A percentile compares a stretch with the other conserved stretches of the same genome.
Evolutionary conservation across 164 flowering plant species (phyloP).

Genomic region (Umbilicus rupestris): DNA sequence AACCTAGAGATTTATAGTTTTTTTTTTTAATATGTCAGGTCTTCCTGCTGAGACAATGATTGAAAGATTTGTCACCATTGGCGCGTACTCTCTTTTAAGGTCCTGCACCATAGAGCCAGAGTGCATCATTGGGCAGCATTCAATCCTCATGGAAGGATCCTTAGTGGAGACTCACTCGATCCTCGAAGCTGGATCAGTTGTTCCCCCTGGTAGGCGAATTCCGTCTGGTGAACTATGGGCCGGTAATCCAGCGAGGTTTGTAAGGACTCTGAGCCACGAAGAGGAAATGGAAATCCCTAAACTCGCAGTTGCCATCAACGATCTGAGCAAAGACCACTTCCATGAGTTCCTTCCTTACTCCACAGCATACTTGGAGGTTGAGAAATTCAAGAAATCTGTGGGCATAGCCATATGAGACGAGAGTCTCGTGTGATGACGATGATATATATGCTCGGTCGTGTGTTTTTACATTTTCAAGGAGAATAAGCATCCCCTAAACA

Average conservation of each 20-base stretch:
- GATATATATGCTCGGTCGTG: neutral
- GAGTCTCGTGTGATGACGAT: neutral
- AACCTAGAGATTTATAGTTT: neutral
- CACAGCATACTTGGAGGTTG: slow-evolving; percentile 88
- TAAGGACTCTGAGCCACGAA: slow-evolving; percentile 69
- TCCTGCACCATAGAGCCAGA: slow-evolving; percentile 94
- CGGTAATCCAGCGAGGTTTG: slow-evolving; percentile 94
- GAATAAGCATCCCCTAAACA: neutral
- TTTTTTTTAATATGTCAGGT: slow-evolving; percentile 35
- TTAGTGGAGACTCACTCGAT: slow-evolving; percentile 89
- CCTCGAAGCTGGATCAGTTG: slow-evolving; percentile 90
- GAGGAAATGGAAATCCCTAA: slow-evolving; percentile 86
- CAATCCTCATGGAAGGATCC: slow-evolving; percentile 96
- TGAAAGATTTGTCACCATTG: slow-evolving; percentile 82
- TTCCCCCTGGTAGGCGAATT: slow-evolving; percentile 91
- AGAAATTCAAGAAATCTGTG: slow-evolving; percentile 74
- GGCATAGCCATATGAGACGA: slow-evolving; percentile 51
- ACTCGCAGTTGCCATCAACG: slow-evolving; percentile 85
- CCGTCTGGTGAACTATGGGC: slow-evolving; percentile 97
- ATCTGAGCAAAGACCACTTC: slow-evolving; percentile 69
- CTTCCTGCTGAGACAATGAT: slow-evolving; percentile 85
- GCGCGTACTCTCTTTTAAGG: slow-evolving; percentile 69
- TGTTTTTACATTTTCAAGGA: neutral
- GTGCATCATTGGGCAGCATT: slow-evolving; percentile 91
- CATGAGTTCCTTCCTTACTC: slow-evolving; percentile 88